Evolutionary conservation across 2,329 filamentous ascomycete genomes (phyloP), one percentile per base, ranked within the genome.

Genomic region (Phaeosphaeria sp.): DNA sequence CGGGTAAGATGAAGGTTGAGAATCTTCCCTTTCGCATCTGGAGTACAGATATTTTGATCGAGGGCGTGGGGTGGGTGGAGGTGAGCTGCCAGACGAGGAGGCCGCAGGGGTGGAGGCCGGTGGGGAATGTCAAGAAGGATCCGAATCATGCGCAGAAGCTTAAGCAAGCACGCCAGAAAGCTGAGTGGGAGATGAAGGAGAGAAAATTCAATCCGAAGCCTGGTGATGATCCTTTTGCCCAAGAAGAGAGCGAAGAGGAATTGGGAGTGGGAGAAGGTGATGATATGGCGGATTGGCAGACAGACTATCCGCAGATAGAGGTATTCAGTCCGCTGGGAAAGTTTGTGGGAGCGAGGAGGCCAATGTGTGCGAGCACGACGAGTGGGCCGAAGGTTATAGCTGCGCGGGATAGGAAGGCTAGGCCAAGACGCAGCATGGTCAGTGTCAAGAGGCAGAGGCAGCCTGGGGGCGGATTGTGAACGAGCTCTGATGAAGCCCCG

Each of bases 51-150:
- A 87, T 99, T 22, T 80, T 99, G 15, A 88, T 99, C 50, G 94
- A 98, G 75, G 93, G 95, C 1, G 89, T 93, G 23, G 95, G 95
- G 7, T 99, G 96, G 91, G 85, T 99, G 2, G 95, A 99, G 77
- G 77, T 99, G 42, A 89, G 88, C 0, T 89, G 89, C 2, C 94
- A 99, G 78, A 87, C 96, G 10, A 87, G 94, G 1, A 72, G 69
- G 0, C 69, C 69, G 1, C 65, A 67, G 27, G 74, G 74, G 23
- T 76, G 74, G 74, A 65, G 59, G 11, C 58, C 72, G 0, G 48
- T 59, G 0, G 72, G 70, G 87, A 50, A 85, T 83, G 17, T 84
- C 78, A 70, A 80, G 83, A 56, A 77, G 83, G 54, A 78, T 49
- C 62, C 68, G 47, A 74, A 69, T 44, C 68, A 73, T 49, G 64